Evolutionary conservation across 805 yeast genomes (phyloP).

Genomic region (Priceomyces haplophilus): DNA sequence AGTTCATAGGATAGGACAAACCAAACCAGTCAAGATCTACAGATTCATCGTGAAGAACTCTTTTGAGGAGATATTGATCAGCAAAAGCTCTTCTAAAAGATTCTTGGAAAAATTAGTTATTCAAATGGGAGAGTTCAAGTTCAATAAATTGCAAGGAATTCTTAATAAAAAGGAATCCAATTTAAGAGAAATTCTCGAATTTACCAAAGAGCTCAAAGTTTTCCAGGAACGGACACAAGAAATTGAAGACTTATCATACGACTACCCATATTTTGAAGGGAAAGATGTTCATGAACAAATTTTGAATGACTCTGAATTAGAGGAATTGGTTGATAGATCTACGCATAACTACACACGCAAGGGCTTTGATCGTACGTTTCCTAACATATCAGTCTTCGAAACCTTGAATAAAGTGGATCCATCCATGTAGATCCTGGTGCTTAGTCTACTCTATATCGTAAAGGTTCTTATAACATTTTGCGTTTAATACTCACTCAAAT

Average conservation of each 20-base stretch:
- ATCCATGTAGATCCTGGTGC: no score
- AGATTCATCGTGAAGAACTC: constrained; percentile 76
- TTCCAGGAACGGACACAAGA: constrained; percentile 8
- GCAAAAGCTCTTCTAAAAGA: constrained; percentile 77
- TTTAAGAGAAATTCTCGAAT: constrained; percentile 19
- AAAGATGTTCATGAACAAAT: constrained; percentile 3
- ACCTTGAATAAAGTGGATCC: constrained; percentile 35
- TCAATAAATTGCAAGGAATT: constrained; percentile 22
- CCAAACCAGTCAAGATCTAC: constrained; percentile 75
- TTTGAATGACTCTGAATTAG: constrained; percentile 36
- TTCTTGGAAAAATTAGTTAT: constrained; percentile 69
- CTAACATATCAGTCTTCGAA: constrained; percentile 35
- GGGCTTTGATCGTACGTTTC: constrained; percentile 17
- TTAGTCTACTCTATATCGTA: background rate
- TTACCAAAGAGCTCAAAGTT: constrained; percentile 17
- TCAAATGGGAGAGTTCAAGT: constrained; percentile 38
- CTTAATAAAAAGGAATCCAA: constrained; percentile 18
- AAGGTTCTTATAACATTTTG: background rate
- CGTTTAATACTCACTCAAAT: background rate
- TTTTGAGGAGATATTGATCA: constrained; percentile 76
- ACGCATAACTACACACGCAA: constrained; percentile 21
- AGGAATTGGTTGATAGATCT: constrained; percentile 41
- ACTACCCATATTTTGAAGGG: constrained; percentile 4
- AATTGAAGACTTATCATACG: constrained; percentile 11
- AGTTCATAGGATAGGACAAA: constrained; percentile 91